Percentiles rank a stretch among this genome's conserved stretches.
phyloP scores from a whole-genome alignment of 2,329 filamentous ascomycete species.

The Xylaria sp. region DNA sequence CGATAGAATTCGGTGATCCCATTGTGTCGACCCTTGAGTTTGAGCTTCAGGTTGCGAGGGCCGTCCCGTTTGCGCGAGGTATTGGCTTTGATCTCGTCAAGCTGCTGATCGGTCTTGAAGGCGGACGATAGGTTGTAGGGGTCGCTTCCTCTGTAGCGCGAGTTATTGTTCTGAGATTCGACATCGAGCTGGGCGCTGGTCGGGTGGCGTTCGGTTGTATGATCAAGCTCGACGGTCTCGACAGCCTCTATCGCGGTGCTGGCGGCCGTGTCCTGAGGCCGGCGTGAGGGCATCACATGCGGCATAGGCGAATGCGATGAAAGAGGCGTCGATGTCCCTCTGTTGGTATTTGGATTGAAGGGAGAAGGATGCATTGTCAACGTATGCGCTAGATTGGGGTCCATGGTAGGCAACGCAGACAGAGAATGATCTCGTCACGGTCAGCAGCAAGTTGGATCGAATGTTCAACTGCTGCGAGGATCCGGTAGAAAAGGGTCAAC shows the following conservation, averaged over 20 bases:
- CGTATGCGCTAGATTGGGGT: conserved; percentile 54
- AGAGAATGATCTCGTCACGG: neutral
- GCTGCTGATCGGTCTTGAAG: conserved; percentile 80
- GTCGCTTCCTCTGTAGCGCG: conserved; percentile 70
- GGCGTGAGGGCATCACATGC: conserved; percentile 27
- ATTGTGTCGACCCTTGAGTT: conserved; percentile 52
- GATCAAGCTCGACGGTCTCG: conserved; percentile 46
- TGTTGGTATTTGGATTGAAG: conserved; percentile 46
- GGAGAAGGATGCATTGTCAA: conserved; percentile 58
- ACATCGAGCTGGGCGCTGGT: conserved; percentile 55
- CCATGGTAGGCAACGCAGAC: conserved; percentile 50
- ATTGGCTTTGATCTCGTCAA: conserved; percentile 82
- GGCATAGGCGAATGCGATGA: conserved; percentile 43
- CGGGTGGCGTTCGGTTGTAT: conserved; percentile 57
- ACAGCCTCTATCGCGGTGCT: conserved; percentile 60
- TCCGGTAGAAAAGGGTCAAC: neutral
- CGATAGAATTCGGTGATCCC: conserved; percentile 86
- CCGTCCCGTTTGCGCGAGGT: conserved; percentile 76
- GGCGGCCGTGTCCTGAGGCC: conserved; percentile 49
- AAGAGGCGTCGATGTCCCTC: conserved; percentile 33
- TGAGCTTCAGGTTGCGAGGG: conserved; percentile 31
- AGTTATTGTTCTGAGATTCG: conserved; percentile 52
- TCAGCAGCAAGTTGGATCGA: neutral
- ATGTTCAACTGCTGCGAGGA: neutral
- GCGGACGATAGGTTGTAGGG: conserved; percentile 81